phyloP scores from a whole-genome alignment of 192 early-diverging fungal species.

The Dissophora ornata region DNA sequence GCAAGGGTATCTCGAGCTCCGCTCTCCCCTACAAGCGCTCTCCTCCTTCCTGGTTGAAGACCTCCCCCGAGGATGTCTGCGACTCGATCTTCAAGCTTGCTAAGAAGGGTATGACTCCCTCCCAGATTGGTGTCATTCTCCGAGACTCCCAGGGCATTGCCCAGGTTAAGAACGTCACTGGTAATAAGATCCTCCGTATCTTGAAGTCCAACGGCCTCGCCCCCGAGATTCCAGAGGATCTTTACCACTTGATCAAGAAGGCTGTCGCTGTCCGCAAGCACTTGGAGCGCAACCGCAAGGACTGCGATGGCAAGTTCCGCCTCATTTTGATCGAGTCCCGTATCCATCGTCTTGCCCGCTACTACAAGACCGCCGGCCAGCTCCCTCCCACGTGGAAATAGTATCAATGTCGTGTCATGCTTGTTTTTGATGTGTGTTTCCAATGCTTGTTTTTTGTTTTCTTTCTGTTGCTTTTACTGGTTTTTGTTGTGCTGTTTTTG shows the following conservation, averaged over 20 bases:
- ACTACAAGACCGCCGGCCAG: constrained; percentile 98
- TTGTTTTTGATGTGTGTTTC: neutral
- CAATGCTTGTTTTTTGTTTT: constrained; percentile 1
- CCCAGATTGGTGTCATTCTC: constrained; percentile 98
- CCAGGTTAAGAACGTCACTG: constrained; percentile 95
- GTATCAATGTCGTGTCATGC: constrained; percentile 58
- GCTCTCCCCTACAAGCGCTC: constrained; percentile 97
- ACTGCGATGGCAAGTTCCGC: constrained; percentile 98
- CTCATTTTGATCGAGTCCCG: constrained; percentile 98
- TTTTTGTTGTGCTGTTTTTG: neutral
- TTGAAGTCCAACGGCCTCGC: constrained; percentile 96
- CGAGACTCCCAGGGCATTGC: constrained; percentile 98
- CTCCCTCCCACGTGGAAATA: constrained; percentile 99
- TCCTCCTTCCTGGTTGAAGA: constrained; percentile 98
- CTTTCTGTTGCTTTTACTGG: neutral
- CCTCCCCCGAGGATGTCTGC: constrained; percentile 95
- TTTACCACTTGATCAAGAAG: constrained; percentile 99
- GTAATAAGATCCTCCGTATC: constrained; percentile 99
- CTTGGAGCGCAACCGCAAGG: constrained; percentile 99
- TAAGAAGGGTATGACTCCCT: constrained; percentile 98
- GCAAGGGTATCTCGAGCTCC: constrained; percentile 94
- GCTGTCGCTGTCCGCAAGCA: constrained; percentile 99
- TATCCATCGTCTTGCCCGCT: constrained; percentile 97
- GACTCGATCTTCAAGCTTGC: constrained; percentile 99
- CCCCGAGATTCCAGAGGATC: constrained; percentile 97